A percentile compares a stretch with the other conserved stretches of the same genome.
phyloP scores from a whole-genome alignment of 2,329 filamentous ascomycete genomes.

The Coleophoma crateriformis region DNA sequence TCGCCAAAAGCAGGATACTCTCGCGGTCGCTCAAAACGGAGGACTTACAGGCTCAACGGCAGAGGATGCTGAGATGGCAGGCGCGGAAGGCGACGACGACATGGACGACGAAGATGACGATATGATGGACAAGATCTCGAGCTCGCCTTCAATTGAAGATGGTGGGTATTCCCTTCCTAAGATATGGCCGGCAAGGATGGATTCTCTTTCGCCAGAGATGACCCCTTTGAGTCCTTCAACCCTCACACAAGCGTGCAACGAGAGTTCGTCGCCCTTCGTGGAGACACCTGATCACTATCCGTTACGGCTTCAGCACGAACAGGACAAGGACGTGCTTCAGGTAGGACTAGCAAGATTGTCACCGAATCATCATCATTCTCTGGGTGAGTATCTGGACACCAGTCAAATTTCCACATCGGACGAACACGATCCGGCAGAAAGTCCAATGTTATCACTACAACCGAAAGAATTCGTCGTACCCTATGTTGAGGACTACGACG shows the following conservation, averaged over 20 bases:
- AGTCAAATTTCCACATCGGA: constrained; percentile 10
- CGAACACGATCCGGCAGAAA: neutral
- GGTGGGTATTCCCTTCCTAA: constrained; percentile 62
- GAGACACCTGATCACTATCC: constrained; percentile 22
- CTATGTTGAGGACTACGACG: constrained; percentile 5
- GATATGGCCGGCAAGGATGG: constrained; percentile 21
- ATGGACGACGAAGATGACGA: constrained; percentile 66
- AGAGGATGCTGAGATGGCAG: constrained; percentile 60
- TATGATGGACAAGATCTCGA: constrained; percentile 98
- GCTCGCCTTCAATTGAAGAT: constrained; percentile 97
- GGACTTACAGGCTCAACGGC: constrained; percentile 38
- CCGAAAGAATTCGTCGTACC: neutral
- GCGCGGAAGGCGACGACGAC: constrained; percentile 66
- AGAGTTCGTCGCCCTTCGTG: constrained; percentile 25
- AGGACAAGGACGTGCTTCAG: constrained; percentile 19
- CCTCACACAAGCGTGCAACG: constrained; percentile 26
- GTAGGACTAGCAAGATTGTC: constrained; percentile 13
- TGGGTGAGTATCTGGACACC: constrained; percentile 38
- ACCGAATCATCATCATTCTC: constrained; percentile 40
- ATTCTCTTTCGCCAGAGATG: constrained; percentile 17
- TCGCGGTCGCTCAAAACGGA: constrained; percentile 58
- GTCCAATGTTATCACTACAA: neutral
- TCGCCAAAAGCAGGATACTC: constrained; percentile 46
- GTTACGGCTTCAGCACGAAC: constrained; percentile 12
- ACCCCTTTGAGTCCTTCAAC: constrained; percentile 7